Percentiles rank a stretch among this genome's conserved stretches.
These are phyloP conservation scores for Fraxinus sp. DNA, from an alignment of 305 asterid species.

Conservation along the genomic window DNA sequence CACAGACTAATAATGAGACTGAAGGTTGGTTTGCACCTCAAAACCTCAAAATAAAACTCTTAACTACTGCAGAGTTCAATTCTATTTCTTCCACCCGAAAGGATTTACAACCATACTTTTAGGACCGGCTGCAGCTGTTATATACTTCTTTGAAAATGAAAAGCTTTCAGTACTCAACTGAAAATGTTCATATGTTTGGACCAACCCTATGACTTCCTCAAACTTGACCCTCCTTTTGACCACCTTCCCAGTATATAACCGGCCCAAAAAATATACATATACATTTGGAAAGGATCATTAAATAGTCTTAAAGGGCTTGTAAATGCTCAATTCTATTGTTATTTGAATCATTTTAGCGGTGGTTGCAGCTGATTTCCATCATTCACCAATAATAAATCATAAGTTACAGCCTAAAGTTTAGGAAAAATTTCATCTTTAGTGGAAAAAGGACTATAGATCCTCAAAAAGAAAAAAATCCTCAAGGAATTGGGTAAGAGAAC, in stretches of 20 bases:
- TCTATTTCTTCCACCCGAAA: background rate
- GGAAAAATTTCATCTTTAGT: background rate
- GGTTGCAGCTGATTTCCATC: background rate
- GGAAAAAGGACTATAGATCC: background rate
- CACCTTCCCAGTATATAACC: background rate
- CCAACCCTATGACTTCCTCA: background rate
- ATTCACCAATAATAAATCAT: background rate
- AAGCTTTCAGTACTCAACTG: background rate
- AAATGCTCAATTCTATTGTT: background rate
- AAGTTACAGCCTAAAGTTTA: background rate
- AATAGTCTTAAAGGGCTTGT: background rate
- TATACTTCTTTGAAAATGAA: background rate
- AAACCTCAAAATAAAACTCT: background rate
- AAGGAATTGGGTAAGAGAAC: background rate
- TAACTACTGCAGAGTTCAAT: background rate
- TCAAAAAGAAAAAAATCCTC: background rate
- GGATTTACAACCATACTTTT: background rate
- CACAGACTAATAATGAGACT: background rate
- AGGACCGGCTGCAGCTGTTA: background rate
- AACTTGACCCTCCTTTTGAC: background rate
- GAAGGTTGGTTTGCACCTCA: background rate
- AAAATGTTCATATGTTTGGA: background rate
- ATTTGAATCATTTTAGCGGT: background rate
- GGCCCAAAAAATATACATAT: background rate
- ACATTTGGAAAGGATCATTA: background rate